These are phyloP conservation scores for Circinella umbellata DNA, from an alignment of 371 early-diverging fungal species.

Conservation along the genomic window DNA sequence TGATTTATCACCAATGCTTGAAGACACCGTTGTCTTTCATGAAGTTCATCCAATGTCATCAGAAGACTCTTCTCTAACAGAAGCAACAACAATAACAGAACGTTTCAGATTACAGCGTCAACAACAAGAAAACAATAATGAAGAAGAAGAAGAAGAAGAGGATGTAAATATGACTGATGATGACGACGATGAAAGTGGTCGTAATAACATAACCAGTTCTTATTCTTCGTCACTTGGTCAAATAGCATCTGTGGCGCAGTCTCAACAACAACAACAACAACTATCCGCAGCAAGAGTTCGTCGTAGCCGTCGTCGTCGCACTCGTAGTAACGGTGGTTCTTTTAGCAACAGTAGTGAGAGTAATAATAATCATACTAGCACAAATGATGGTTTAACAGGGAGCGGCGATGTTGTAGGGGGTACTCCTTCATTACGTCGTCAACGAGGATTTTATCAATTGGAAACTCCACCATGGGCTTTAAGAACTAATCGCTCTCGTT, in stretches of 20 bases:
- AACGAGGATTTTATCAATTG: conserved; percentile 6
- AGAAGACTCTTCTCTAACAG: not conserved
- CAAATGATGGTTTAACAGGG: not conserved
- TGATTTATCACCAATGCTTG: not conserved
- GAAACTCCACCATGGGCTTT: not conserved
- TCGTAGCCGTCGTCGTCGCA: not conserved
- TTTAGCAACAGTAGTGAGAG: not conserved
- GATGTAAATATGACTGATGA: not conserved
- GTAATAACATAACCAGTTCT: not conserved
- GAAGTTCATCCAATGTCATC: conserved; percentile 3
- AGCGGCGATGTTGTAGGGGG: not conserved
- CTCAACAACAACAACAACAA: not conserved
- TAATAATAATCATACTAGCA: not conserved
- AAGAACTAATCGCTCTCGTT: not conserved
- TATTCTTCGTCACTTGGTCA: conserved; percentile 4
- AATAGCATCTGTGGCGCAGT: conserved; percentile 7
- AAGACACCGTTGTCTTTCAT: not conserved
- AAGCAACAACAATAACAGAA: not conserved
- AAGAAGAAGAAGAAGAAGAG: not conserved
- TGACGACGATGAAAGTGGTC: not conserved
- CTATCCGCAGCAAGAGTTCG: conserved; percentile 7
- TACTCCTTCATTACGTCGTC: not conserved
- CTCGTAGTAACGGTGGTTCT: not conserved
- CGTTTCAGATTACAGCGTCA: too few species aligned
- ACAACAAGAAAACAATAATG: not conserved